A percentile compares a stretch with the other conserved stretches of the same genome.
Evolutionary conservation across 805 yeast genomes (phyloP).

Genomic region (Schizosaccharomyces cryophilus): DNA sequence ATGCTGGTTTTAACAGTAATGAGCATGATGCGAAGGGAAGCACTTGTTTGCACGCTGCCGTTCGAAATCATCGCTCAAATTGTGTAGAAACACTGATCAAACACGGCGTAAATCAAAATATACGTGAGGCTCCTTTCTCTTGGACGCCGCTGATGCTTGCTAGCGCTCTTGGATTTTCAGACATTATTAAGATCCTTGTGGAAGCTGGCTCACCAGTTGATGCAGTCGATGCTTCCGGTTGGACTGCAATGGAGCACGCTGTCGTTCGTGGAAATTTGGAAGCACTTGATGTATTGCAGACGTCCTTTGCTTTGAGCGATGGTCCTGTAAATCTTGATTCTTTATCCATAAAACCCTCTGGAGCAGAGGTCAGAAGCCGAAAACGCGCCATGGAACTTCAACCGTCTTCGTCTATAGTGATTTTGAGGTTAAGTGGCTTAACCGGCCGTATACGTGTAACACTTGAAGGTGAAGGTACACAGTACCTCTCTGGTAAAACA

Average conservation of each 20-base stretch:
- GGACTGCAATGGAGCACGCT: conserved; percentile 97
- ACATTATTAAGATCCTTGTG: conserved; percentile 31
- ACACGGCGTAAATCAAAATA: background rate
- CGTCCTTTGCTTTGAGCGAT: background rate
- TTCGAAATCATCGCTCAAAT: background rate
- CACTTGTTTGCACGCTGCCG: background rate
- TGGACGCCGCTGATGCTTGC: conserved; percentile 90
- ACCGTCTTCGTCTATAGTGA: background rate
- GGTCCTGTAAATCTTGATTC: background rate
- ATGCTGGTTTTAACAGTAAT: background rate
- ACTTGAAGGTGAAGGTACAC: background rate
- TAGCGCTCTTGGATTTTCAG: conserved; percentile 55
- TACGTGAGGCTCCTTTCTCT: conserved; percentile 42
- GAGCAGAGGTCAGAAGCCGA: background rate
- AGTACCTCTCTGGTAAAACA: background rate
- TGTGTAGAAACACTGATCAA: background rate
- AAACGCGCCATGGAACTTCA: background rate
- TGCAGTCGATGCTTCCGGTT: conserved; percentile 57
- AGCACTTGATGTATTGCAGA: conserved; percentile 26
- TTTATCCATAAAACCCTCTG: background rate
- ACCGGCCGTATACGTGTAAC: background rate
- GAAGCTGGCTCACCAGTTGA: conserved; percentile 29
- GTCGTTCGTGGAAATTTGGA: conserved; percentile 64
- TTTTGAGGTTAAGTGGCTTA: background rate
- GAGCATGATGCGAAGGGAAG: background rate